Base-by-base conservation (phyloP, 805 yeast genomes). In the Candida morakotiae region DNA sequence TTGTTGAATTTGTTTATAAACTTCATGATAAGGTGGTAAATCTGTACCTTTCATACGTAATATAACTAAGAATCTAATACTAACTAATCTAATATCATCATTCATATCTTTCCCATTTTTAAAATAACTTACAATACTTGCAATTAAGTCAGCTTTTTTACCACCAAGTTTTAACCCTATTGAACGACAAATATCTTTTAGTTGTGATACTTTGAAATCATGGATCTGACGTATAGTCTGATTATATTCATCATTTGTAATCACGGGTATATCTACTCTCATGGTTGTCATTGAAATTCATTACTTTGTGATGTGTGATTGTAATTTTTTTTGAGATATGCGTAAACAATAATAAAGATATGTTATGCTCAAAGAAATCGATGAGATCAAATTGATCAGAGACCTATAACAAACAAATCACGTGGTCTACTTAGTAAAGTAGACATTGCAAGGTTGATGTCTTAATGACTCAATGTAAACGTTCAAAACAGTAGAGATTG, bases 71-170 rank as follows among this genome's bases (percentile, higher is more conserved):
- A 69, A 60, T 23, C 68, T 60, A 11, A 76, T 53, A 1, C 42
- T 69, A 30, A 64, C 52, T 18, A 78, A 55, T 37, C 75, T 60
- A 31, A 69, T 64, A 5, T 53, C 48, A 37, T 71, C 75, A 15
- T 62, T 56, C n/a, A 53, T 48, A 3, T 62, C 51, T 23, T 52
- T 48, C 1, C 78, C 78, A 29, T 60, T 64, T 20, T 60, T 59
- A 25, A 79, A 45, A 45, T 63, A 72, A n/a, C 58, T 60, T 34
- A 61, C 52, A 5, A 86, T 56, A 23, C 87, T 64, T 24, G 75
- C 78, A 37, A 71, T 71, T 10, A 85, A 56, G 23, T 75, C 82
- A 15, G 71, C 69, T 56, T 86, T 87, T 26, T 78, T 62, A 5
- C 4, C 10, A 1, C 93, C 94, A 5, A 63, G 48, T 2, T 76